Evolutionary conservation across 2,329 filamentous ascomycete genomes (phyloP), one percentile per base, ranked within the genome.

Genomic region (Fusarium sublunatum): DNA sequence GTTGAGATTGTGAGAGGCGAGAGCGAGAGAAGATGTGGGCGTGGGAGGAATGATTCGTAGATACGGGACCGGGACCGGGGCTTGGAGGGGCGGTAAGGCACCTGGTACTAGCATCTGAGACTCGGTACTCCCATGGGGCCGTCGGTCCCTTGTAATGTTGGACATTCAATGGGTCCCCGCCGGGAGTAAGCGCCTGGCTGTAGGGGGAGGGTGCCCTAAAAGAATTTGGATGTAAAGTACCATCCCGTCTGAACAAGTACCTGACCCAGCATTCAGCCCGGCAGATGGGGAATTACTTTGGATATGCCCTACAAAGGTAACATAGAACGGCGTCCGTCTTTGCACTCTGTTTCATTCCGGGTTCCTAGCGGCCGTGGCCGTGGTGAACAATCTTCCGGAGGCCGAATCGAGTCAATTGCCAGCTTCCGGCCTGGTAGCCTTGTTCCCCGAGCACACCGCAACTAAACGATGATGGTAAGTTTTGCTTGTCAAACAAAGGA

Each of bases 31-130:
- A 65, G 58, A 61, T 56, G 51, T 59, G 70, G 64, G 69, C 66
- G 71, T 71, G 70, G 62, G 70, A 72, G 58, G 64, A 67, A 67
- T 73, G 72, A 72, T 73, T 73, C 72, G 72, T 68, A 68, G 65
- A 68, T 66, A 68, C 61, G 52, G 58, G 42, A 56, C 61, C 57
- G 38, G 58, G 58, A 19, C 19, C 19, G 54, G 56, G 51, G 38
- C 51, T 31, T 47, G 36, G 55, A 47, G 50, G 56, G 57, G 53
- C 42, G 55, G 57, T 60, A 60, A 60, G 55, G 55, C 28, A 54
- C 46, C 54, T 42, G 40, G 40, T 52, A 48, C 51, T 64, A 60
- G 43, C 49, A 61, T 61, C 60, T 64, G 60, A 61, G 51, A 49
- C 51, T 39, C 40, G 56, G 47, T 53, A 53, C 19, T 42, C 53